phyloP scores from a whole-genome alignment of 2,329 filamentous ascomycete genomes.

The Penicillium sp. region DNA sequence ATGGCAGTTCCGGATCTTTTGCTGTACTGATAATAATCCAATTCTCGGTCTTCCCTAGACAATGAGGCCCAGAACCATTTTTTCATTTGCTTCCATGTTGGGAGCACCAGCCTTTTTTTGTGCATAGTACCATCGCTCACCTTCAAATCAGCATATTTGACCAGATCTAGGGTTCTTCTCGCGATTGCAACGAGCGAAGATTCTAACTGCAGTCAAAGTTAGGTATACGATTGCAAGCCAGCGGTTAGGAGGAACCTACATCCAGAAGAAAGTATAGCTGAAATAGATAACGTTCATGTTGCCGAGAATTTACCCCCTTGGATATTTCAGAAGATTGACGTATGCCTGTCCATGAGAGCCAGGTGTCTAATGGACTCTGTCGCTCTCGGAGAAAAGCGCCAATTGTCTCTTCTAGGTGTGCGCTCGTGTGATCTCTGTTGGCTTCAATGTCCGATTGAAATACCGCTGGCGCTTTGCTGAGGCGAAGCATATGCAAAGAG shows the following conservation, averaged over 20 bases:
- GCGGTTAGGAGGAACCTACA: not conserved
- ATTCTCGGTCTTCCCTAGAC: not conserved
- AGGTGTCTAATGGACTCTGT: not conserved
- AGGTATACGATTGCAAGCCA: not conserved
- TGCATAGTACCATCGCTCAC: not conserved
- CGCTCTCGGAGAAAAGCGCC: not conserved
- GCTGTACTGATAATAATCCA: not conserved
- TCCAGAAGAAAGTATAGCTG: not conserved
- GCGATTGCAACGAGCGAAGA: not conserved
- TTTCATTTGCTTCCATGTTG: not conserved
- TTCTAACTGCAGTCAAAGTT: not conserved
- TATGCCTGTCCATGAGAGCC: not conserved
- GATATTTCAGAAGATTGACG: not conserved
- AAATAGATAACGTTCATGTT: not conserved
- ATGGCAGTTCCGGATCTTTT: not conserved
- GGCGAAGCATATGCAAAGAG: not conserved
- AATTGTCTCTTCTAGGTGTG: not conserved
- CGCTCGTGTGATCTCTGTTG: not conserved
- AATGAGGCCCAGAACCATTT: not conserved
- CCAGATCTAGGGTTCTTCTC: not conserved
- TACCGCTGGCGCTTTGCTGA: not conserved
- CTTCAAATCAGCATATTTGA: not conserved
- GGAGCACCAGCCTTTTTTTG: not conserved
- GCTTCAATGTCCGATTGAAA: not conserved
- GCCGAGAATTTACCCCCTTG: not conserved